Evolutionary conservation across 2,329 filamentous ascomycete species (phyloP).

Genomic region (Colletotrichum orbiculare): DNA sequence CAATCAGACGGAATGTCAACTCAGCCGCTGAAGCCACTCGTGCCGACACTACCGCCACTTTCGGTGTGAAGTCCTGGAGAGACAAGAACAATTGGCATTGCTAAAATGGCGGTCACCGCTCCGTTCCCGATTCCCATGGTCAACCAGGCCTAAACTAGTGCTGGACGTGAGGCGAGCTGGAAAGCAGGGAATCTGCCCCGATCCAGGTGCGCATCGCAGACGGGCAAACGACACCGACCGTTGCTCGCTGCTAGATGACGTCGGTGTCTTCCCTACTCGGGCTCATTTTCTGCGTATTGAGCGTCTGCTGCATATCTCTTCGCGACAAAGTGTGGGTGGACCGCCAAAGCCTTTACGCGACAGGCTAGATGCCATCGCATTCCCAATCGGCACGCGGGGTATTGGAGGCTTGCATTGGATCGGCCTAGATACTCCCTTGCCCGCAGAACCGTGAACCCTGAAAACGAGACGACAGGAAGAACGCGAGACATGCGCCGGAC

Average conservation of each 20-base stretch:
- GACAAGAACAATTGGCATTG: too few relatives aligned
- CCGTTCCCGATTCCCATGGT: not conserved
- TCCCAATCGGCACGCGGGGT: constrained; percentile 37
- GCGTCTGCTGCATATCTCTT: constrained; percentile 11
- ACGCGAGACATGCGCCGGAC: constrained; percentile 35
- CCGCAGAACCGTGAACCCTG: constrained; percentile 36
- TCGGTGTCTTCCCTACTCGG: constrained; percentile 17
- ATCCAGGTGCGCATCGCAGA: too few relatives aligned
- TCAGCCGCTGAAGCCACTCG: constrained; percentile 2
- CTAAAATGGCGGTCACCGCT: too few relatives aligned
- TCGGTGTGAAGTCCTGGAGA: too few relatives aligned
- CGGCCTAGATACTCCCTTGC: constrained; percentile 32
- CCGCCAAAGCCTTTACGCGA: not conserved
- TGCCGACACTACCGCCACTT: not conserved
- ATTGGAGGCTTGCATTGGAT: constrained; percentile 36
- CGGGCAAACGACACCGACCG: not conserved
- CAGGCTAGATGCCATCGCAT: constrained; percentile 7
- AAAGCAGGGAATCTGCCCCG: too few relatives aligned
- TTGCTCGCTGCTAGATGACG: constrained; percentile 28
- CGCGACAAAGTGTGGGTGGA: constrained; percentile 33
- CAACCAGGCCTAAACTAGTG: constrained; percentile 9
- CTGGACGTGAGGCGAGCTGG: not conserved
- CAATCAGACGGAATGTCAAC: constrained; percentile 18
- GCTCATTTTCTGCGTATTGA: constrained; percentile 23
- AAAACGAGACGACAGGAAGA: constrained; percentile 33